Evolutionary conservation across 495 filamentous ascomycete species (phyloP), one percentile per base, ranked within the genome.

Genomic region (Penicillium lividum): DNA sequence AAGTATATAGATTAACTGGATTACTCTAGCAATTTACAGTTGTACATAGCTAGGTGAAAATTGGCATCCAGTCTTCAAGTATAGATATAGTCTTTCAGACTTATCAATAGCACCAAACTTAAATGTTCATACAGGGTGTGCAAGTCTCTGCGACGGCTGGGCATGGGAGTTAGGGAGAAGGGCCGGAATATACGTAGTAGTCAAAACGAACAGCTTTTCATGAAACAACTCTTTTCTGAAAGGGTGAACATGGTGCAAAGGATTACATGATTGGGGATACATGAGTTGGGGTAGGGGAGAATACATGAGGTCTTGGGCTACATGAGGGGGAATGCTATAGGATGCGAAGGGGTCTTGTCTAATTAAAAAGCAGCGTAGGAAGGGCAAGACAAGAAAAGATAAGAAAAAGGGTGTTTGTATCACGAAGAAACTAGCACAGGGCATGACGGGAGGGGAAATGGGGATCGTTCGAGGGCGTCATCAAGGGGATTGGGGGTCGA

Each of bases 261-360:
- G 53, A 5, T 34, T 52, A 60, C 53, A 60, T 54, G 47, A 62
- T 52, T 36, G 50, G 50, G 50, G 50, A 57, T 66, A 66, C 65
- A 68, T 67, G 57, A 62, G 42, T 57, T 38, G 51, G 55, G 58
- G 25, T 38, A 49, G 43, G 42, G 60, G 60, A 69, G 70, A 64
- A 65, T 80, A 80, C 77, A 80, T 80, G 73, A 80, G 63, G 76
- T 75, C 69, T 76, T 66, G 77, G 75, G 74, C 76, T 80, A 80
- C 77, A 80, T 80, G 75, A 77, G 53, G 61, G 62, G 65, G 58
- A 69, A 71, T 69, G 70, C 69, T 72, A 73, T 69, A 66, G 54
- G 58, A 61, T 56, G 60, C 58, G 51, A 57, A 28, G 62, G 63
- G 69, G 65, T 66, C 70, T 72, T 71, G 74, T 80, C 75, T 80